Base-by-base conservation (phyloP, 139 green algal genomes). In the Volvox reticuliferus region DNA sequence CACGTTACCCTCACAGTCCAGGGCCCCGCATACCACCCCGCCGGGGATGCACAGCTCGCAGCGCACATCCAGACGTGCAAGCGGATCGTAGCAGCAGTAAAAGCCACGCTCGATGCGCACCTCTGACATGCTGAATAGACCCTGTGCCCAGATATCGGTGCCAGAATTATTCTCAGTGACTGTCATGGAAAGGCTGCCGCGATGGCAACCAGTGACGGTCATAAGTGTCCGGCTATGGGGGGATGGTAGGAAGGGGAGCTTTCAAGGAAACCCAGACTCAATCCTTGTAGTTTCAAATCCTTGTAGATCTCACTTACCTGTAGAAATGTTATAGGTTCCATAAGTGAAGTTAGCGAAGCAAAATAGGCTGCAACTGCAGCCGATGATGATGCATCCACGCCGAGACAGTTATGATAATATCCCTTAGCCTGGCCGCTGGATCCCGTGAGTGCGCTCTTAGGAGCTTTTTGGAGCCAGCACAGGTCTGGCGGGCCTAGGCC, bases 51-150 rank as follows among this genome's bases (percentile, higher is more conserved):
- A 93, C 62, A 97, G 90, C 76, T 95, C 92, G 87, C 93, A 95
- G 50, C 95, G 93, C 76, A 97, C 85, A 79, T 97, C 95, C 76
- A 95, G 82, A 9, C 92, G 89, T 0, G 78, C 90, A 44, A 97
- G 93, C 20, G 95, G 91, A 83, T 97, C 95, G 87, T 96, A 97
- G 83, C 82, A 94, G 91, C 95, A 96, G 93, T 96, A 97, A 80
- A 97, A 95, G 73, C 95, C 95, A 16, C 94, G 93, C 35, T 96
- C 91, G 33, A 97, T 95, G n/a, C 67, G 77, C 24, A 71, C 94
- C 36, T 94, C 92, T 0, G 85, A 61, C 12, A 81, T 88, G 80
- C 90, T 90, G 80, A 93, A 94, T 16, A 96, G 81, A 61, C 94
- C 94, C 89, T 95, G 83, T 21, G 28, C 32, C n/a, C 9, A 55